These are phyloP conservation scores for Neurospora tetrasperma DNA, from an alignment of 495 filamentous ascomycete species.

Conservation along the genomic window DNA sequence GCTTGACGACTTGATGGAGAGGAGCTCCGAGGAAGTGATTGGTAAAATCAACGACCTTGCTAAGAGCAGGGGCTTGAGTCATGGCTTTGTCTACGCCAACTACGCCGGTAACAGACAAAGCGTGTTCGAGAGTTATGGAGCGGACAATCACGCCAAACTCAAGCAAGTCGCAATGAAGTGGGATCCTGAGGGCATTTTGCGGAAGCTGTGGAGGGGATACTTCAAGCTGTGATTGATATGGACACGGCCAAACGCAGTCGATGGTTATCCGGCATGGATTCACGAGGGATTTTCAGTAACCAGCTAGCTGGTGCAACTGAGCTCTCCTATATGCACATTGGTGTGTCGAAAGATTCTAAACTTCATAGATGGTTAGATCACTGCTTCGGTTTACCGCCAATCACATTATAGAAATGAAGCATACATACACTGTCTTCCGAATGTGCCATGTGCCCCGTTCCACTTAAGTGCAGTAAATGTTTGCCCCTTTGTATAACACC, in stretches of 20 bases:
- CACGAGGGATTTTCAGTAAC: background rate
- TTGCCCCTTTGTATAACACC: background rate
- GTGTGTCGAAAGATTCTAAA: background rate
- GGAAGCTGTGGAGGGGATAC: conserved; percentile 31
- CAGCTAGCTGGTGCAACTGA: background rate
- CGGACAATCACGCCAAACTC: conserved; percentile 24
- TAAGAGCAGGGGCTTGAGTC: conserved; percentile 27
- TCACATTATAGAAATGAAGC: background rate
- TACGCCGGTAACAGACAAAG: conserved; percentile 33
- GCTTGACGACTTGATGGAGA: conserved; percentile 19
- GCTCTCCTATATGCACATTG: background rate
- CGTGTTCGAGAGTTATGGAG: conserved; percentile 36
- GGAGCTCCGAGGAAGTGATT: conserved; percentile 21
- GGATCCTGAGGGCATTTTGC: conserved; percentile 32
- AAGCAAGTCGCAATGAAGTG: conserved; percentile 29
- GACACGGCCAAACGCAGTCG: background rate
- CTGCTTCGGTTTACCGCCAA: background rate
- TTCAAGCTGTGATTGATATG: conserved; percentile 21
- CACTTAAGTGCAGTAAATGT: background rate
- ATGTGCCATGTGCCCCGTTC: background rate
- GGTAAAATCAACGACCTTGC: conserved; percentile 27
- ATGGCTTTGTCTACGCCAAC: conserved; percentile 50
- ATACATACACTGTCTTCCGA: background rate
- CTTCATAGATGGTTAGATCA: background rate
- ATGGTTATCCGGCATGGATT: background rate